Percentiles rank a stretch among this genome's conserved stretches.
phyloP scores from a whole-genome alignment of 805 yeast species.

The Wickerhamiella nectarea region DNA sequence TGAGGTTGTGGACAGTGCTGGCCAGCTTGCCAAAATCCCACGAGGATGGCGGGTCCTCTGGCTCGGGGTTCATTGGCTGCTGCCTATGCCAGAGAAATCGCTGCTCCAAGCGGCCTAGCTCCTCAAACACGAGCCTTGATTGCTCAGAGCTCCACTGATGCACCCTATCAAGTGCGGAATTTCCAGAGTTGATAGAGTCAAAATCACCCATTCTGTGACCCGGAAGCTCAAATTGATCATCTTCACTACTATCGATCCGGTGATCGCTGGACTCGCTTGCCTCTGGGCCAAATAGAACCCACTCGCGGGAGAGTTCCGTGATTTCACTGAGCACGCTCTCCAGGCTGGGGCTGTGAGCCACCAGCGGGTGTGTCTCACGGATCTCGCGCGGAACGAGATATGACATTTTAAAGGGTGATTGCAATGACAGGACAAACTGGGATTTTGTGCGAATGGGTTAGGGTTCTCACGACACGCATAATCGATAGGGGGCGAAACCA shows the following conservation, averaged over 20 bases:
- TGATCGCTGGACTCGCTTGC: constrained; percentile 4
- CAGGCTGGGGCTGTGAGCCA: constrained; percentile 1
- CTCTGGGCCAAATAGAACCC: constrained; percentile 30
- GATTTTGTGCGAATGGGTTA: background rate
- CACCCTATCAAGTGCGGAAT: constrained; percentile 23
- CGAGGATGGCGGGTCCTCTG: background rate
- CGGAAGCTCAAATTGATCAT: constrained; percentile 27
- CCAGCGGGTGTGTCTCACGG: background rate
- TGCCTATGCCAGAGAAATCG: constrained; percentile 7
- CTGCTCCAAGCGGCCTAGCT: constrained; percentile 20
- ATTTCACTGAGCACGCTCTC: constrained; percentile 9
- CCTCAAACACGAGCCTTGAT: constrained; percentile 23
- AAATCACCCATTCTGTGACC: constrained; percentile 26
- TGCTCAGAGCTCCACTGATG: constrained; percentile 32
- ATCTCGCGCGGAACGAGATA: background rate
- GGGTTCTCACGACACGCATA: background rate
- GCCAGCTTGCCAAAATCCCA: constrained; percentile 11
- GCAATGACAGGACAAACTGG: background rate
- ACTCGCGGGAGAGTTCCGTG: constrained; percentile 21
- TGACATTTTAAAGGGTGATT: background rate
- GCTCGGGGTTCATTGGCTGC: background rate
- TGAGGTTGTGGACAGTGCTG: constrained; percentile 18
- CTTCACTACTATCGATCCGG: constrained; percentile 22
- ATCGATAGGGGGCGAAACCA: background rate
- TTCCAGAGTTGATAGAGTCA: constrained; percentile 16